These are phyloP conservation scores for Jatropha podagrica DNA, from an alignment of 441 rosid species.

Conservation along the genomic window DNA sequence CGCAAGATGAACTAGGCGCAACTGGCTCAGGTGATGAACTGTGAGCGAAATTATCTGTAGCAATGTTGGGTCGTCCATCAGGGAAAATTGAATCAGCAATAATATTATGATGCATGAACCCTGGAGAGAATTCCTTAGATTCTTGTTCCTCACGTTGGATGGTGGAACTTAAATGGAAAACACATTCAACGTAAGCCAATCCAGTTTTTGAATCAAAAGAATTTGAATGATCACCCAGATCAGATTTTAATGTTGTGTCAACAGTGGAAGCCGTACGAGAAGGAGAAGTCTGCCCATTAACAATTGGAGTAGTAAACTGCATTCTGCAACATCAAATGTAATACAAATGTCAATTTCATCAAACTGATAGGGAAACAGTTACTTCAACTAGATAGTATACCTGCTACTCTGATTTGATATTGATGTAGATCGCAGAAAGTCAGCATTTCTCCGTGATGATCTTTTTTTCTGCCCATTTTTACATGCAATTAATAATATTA, in stretches of 20 bases:
- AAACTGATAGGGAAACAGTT: conserved; percentile 5
- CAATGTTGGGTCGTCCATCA: conserved; percentile 38
- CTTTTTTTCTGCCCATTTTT: conserved; percentile 70
- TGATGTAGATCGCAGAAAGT: conserved; percentile 48
- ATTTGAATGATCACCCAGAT: conserved; percentile 48
- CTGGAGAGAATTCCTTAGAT: conserved; percentile 42
- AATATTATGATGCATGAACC: conserved; percentile 39
- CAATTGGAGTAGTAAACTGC: conserved; percentile 48
- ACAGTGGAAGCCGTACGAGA: conserved; percentile 50
- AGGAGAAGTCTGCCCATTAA: conserved; percentile 54
- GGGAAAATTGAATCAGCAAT: conserved; percentile 43
- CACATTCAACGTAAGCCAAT: conserved; percentile 64
- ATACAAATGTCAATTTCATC: conserved; percentile 30
- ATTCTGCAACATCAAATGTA: conserved; percentile 47
- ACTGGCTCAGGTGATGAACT: conserved; percentile 42
- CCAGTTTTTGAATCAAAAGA: conserved; percentile 67
- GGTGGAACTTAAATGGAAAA: conserved; percentile 45
- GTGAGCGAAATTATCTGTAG: conserved; percentile 31
- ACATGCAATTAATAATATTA: conserved; percentile 21
- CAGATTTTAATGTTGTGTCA: conserved; percentile 56
- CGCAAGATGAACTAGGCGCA: conserved; percentile 47
- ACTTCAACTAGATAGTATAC: conserved; percentile 35
- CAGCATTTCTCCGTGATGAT: conserved; percentile 54
- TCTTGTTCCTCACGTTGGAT: conserved; percentile 47
- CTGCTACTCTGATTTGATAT: conserved; percentile 59